A percentile compares a stretch with the other conserved stretches of the same genome.
phyloP scores from a whole-genome alignment of 192 early-diverging fungal species.

The Umbelopsis sp. region DNA sequence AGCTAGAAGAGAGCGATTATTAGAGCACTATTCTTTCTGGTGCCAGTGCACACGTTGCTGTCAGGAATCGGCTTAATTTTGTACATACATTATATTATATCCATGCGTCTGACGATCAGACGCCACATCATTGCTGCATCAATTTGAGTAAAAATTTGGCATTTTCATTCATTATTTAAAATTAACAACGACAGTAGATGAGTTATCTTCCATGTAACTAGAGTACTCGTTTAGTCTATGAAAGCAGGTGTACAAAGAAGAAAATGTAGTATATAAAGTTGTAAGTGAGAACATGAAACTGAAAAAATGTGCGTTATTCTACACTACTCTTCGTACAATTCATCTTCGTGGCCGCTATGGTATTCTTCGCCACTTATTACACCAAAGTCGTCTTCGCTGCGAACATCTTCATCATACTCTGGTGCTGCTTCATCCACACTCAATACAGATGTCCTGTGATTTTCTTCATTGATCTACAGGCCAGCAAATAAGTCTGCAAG shows the following conservation, averaged over 20 bases:
- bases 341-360: conserved; percentile 7
- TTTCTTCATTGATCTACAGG: conserved; percentile 39
- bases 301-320: not conserved
- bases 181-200: no score
- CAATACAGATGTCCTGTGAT: conserved; percentile 56
- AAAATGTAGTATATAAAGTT: not conserved
- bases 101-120: no score
- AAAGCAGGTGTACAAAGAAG: no score
- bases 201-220: no score
- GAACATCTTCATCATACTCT: conserved; percentile 61
- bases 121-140: no score
- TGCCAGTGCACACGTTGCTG: conserved; percentile 61
- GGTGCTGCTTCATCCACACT: conserved; percentile 68
- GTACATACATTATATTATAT: not conserved
- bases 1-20: conserved; percentile 48
- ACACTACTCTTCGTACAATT: not conserved
- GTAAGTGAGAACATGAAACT: not conserved
- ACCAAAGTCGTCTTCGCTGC: conserved; percentile 48
- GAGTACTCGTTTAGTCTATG: no score
- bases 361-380: conserved; percentile 40
- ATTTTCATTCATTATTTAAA: no score
- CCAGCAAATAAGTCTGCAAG: not conserved
- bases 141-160: no score
- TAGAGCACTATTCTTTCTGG: conserved; percentile 62
- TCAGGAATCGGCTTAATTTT: conserved; percentile 34